Evolutionary conservation across 2,329 filamentous ascomycete genomes (phyloP), one percentile per base, ranked within the genome.

Genomic region (Cucurbitaria berberidis): DNA sequence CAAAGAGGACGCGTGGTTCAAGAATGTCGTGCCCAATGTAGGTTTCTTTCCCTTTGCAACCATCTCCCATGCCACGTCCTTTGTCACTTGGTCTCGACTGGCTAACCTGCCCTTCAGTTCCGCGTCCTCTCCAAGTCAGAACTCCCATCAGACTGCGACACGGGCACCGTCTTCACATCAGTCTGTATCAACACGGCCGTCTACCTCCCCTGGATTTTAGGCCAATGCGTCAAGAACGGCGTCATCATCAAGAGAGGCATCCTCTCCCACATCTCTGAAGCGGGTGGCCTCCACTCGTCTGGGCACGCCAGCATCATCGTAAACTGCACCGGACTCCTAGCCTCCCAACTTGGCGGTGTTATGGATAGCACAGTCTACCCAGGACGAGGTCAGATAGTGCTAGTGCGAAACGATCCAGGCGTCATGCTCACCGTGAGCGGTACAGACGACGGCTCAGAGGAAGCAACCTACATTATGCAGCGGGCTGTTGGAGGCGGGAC

Each of bases 181-280:
- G 87, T 96, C 35, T 97, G 93, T 77, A 93, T 97, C 73, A 97
- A 98, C 77, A 90, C 90, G 0, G 86, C 89, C 36, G 77, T 97
- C 52, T 98, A 97, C 76, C 85, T 97, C 2, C 86, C 90, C 3
- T 97, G 90, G 86, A 86, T 98, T 0, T 80, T 90, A 0, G 89
- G 90, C 0, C 88, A 95, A 76, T 96, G 91, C 72, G 81, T 89
- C 24, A 86, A 85, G 63, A 84, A 86, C 51, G 90, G 91, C 24
- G 89, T 90, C 6, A 79, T 85, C 1, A 78, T 81, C 55, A 76
- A 74, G 30, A 70, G 79, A 26, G 77, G 74, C 36, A 70, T 77
- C 21, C 70, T 78, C 41, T 75, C 77, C n/a, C 89, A 97, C 72
- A 84, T 98, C 53, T 76, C 80, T 0, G 89, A 96, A 36, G 91